Conservation (phyloP, 73 alveolate species). For the Paramecium bursaria region DNA sequence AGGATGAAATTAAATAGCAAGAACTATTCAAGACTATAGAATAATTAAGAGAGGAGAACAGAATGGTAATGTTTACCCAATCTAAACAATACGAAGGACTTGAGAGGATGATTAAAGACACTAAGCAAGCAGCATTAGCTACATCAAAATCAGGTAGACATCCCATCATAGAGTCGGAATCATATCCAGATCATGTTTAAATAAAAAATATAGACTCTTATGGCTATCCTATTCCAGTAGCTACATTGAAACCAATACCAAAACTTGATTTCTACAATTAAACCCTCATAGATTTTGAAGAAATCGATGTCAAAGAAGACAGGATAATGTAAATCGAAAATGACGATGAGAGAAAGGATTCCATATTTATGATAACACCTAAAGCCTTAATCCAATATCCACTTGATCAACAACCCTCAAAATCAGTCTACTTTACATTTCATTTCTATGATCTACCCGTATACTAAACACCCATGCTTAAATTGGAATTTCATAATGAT, state of each 20-base stretch:
- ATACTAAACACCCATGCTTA: not conserved
- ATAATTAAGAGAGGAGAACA: slow-evolving; percentile 38
- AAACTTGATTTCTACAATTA: too few relatives aligned
- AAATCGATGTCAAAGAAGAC: not conserved
- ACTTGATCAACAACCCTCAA: slow-evolving; percentile 7
- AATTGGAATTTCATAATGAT: slow-evolving; percentile 39
- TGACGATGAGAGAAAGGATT: slow-evolving; percentile 43
- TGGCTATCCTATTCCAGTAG: slow-evolving; percentile 54
- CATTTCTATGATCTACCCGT: slow-evolving; percentile 18
- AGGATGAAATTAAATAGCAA: not conserved
- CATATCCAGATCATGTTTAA: not conserved
- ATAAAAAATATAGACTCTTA: slow-evolving; percentile 20
- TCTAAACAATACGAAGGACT: slow-evolving; percentile 24
- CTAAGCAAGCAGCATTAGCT: not conserved
- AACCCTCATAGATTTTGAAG: slow-evolving; percentile 1
- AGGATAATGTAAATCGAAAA: slow-evolving; percentile 16
- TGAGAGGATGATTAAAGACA: slow-evolving; percentile 31
- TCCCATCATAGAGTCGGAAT: slow-evolving; percentile 3
- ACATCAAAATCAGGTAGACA: too few relatives aligned
- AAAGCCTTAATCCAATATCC: not conserved
- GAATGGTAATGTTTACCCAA: slow-evolving; percentile 20
- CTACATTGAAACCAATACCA: slow-evolving; percentile 4
- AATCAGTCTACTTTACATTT: slow-evolving; percentile 2
- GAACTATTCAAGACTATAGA: slow-evolving; percentile 27
- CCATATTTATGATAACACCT: slow-evolving; percentile 19